Evolutionary conservation across 768 basidiomycete genomes (phyloP), one percentile per base, ranked within the genome.

Genomic region (Tylopilus intermedius): DNA sequence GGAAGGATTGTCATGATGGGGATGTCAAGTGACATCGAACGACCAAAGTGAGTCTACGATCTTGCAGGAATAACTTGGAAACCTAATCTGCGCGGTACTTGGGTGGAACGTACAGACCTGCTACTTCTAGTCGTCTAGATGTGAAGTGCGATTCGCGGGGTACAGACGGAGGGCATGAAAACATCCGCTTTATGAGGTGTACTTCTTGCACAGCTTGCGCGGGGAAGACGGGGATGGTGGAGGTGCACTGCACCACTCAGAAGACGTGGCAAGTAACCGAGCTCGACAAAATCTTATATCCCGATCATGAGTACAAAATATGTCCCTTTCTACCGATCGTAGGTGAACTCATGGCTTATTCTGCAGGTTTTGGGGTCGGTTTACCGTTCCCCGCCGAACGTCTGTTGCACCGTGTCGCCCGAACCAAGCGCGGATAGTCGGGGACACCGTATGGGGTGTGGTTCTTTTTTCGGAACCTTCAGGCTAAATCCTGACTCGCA

Each of bases 1-100:
- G 40, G 50, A 54, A 30, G 24, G 45, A 46, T 53, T 3, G 51
- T 32, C 65, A 67, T 67, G 49, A 21, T 40, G 26, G 41, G 26
- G 44, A 24, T 2, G 22, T 39, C 27, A 26, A 14, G 30, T 6
- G 52, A 43, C 46, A 9, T 43, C 18, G 6, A 35, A 29, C 14
- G 29, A 32, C 10, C 24, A 42, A 55, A 48, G 60, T 57, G 45
- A 45, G 60, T 49, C 46, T 58, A 55, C 55, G 51, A 32, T 41
- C 9, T 53, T 38, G 39, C 41, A 7, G 27, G 40, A 45, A 50
- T 15, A 32, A 37, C 14, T 38, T 45, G 13, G 33, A 55, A 30
- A 15, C 46, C 50, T 4, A 38, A 45, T 47, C 37, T 27, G 46
- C 33, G 49, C 37, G 45, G 45, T 50, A 27, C 54, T 42, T 24